Evolutionary conservation across 2,329 filamentous ascomycete species (phyloP), one percentile per base, ranked within the genome.

Genomic region (Penicillium sp.): DNA sequence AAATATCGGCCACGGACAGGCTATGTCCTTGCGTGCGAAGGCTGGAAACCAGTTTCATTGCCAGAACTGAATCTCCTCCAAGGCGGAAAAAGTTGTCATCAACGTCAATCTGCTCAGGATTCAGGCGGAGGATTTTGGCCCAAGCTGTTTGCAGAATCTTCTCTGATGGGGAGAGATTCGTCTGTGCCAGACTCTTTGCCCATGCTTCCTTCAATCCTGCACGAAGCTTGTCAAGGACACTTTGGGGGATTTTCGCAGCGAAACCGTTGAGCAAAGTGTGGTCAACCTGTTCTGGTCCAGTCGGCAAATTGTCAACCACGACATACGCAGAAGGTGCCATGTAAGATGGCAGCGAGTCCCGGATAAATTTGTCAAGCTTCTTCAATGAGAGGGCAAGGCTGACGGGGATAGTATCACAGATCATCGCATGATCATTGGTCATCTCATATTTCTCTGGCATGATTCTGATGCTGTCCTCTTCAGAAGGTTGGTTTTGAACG

Each of bases 61-160:
- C 80, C 1, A 75, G 67, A 22, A 83, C 79, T 0, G 80, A 83
- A 64, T 83, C 80, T 16, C 81, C 81, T 1, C 81, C 80, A 0
- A 82, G 72, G 3, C 75, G 73, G 72, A 84, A 83, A 66, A 84
- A 83, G 65, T 77, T 80, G 57, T 82, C 77, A 10, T 81, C 75
- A 1, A 77, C 65, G 1, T 76, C 72, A 14, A 83, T 79, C 1
- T 75, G 67, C 2, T 76, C 60, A 0, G 48, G 39, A 2, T n/a
- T 29, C 4, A 67, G 37, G 12, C 56, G 45, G 13, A 67, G 58
- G 6, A 67, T 61, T 8, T 57, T 57, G 2, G 65, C 63, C 64
- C 65, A 67, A 6, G 63, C 50, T n/a, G 56, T 49, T n/a, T 52
- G 63, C 6, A 75, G 51, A 25, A 72, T 70, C 5, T 50, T 54